These are phyloP conservation scores for Ganoderma lingzhi DNA, from an alignment of 1,284 basidiomycete species.

Conservation along the genomic window DNA sequence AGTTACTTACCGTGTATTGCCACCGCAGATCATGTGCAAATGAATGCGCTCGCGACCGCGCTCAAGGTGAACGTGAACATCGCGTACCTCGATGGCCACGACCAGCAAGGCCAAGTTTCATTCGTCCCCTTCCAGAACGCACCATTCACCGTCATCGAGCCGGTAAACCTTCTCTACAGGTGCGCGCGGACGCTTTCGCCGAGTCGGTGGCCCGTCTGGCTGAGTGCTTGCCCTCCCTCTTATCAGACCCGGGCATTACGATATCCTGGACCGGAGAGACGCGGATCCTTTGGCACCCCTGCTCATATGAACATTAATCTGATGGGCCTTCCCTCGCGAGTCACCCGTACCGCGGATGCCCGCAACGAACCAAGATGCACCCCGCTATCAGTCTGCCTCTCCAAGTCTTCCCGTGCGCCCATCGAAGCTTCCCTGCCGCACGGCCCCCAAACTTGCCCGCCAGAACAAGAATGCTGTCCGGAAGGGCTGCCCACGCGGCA, in stretches of 20 bases:
- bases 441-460: neutral
- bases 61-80: conserved; percentile 76
- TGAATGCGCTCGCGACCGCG: conserved; percentile 79
- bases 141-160: conserved; percentile 48
- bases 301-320: conserved; percentile 18
- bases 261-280: conserved; percentile 43
- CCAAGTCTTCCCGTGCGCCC: neutral
- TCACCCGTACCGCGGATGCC: neutral
- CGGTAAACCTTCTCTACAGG: conserved; percentile 79
- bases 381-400: neutral
- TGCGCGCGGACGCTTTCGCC: conserved; percentile 38
- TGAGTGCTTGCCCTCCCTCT: conserved; percentile 13
- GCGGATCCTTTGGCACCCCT: conserved; percentile 32
- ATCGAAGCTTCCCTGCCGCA: neutral
- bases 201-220: conserved; percentile 8
- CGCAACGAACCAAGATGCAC: neutral
- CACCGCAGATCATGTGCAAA: conserved; percentile 81
- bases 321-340: neutral
- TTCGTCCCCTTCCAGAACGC: conserved; percentile 76
- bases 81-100: conserved; percentile 78
- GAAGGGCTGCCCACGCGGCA: neutral
- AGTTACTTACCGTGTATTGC: neutral
- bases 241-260: conserved; percentile 47
- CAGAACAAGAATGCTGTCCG: neutral
- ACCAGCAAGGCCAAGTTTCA: conserved; percentile 56